Percentiles rank a stretch among this genome's conserved stretches.
phyloP scores from a whole-genome alignment of 345 rosid species.

The Corchorus olitorius region DNA sequence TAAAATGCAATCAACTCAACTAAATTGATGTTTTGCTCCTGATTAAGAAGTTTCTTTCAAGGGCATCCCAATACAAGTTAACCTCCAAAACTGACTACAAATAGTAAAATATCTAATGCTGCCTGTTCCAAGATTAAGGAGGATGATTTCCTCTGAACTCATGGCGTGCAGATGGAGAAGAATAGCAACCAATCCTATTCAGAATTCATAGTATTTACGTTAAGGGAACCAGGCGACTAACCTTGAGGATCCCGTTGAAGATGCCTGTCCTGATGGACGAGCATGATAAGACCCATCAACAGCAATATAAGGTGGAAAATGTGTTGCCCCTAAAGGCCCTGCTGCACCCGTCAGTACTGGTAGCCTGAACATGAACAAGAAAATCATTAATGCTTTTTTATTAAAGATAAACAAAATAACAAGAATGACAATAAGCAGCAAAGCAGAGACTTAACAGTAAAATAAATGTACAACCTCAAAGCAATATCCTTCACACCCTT shows the following conservation, averaged over 20 bases:
- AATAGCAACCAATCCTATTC: background rate
- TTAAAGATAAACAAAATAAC: background rate
- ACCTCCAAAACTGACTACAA: background rate
- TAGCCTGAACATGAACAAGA: slow-evolving; percentile 52
- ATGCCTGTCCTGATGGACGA: slow-evolving; percentile 52
- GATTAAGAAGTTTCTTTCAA: slow-evolving; percentile 9
- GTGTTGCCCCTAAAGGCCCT: slow-evolving; percentile 73
- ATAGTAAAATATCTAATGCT: background rate
- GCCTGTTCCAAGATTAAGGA: background rate
- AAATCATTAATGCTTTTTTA: background rate
- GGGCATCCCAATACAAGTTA: background rate
- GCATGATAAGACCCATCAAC: slow-evolving; percentile 75
- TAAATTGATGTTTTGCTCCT: background rate
- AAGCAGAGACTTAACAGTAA: background rate
- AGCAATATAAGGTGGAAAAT: slow-evolving; percentile 74
- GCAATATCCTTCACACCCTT: background rate
- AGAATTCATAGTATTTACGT: background rate
- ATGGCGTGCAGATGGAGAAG: background rate
- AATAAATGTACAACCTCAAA: background rate
- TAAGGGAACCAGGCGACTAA: slow-evolving; percentile 18
- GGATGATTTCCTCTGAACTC: background rate
- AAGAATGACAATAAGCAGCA: background rate
- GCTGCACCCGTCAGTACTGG: slow-evolving; percentile 85
- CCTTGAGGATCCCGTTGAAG: slow-evolving; percentile 69
- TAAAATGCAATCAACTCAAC: background rate